phyloP scores from a whole-genome alignment of 768 basidiomycete species.

The Mycena olivaceomarginata region DNA sequence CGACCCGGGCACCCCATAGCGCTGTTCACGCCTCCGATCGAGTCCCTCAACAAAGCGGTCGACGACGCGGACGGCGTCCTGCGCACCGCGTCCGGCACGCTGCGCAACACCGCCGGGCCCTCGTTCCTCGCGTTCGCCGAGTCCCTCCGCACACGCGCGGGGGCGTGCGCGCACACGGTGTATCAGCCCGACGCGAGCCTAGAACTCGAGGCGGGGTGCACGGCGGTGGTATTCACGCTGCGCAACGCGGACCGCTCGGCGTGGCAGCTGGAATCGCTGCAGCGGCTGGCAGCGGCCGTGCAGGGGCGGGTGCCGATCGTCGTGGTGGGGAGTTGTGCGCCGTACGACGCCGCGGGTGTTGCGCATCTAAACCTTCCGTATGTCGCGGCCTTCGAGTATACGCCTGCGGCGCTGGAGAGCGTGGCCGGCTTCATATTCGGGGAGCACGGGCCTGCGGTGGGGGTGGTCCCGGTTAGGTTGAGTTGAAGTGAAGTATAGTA shows the following conservation, averaged over 20 bases:
- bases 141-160: conserved; percentile 56
- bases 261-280: conserved; percentile 72
- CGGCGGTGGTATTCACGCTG: conserved; percentile 71
- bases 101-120: conserved; percentile 76
- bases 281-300: conserved; percentile 47
- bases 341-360: conserved; percentile 72
- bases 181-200: conserved; percentile 55
- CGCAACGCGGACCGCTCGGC: conserved; percentile 71
- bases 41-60: conserved; percentile 77
- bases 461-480: conserved; percentile 30
- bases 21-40: conserved; percentile 74
- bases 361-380: conserved; percentile 50
- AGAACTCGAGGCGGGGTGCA: conserved; percentile 41
- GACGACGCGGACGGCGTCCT: conserved; percentile 72
- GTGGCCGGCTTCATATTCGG: conserved; percentile 67
- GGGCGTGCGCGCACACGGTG: conserved; percentile 65
- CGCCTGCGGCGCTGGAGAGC: conserved; percentile 67
- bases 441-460: conserved; percentile 38
- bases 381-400: conserved; percentile 78
- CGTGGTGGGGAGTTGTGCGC: conserved; percentile 77
- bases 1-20: conserved; percentile 56
- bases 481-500: too few species aligned
- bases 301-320: conserved; percentile 57
- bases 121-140: conserved; percentile 71
- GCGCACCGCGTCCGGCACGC: conserved; percentile 61